A percentile compares a stretch with the other conserved stretches of the same genome.
These are phyloP conservation scores for Moniliella sp. DNA, from an alignment of 1,284 basidiomycete species.

Conservation along the genomic window DNA sequence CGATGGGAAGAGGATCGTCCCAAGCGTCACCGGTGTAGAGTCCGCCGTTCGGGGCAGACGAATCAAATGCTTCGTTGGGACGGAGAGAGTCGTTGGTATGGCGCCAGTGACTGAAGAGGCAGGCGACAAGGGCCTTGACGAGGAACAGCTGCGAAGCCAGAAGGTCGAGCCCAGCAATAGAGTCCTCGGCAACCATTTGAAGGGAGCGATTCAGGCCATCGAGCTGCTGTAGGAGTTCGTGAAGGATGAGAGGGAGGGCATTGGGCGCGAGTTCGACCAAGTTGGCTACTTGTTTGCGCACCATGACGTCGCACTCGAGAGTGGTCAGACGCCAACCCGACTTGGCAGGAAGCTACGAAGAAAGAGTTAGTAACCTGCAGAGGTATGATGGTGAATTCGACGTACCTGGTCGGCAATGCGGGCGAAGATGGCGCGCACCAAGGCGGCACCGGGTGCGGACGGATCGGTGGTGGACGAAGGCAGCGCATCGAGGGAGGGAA, in stretches of 20 bases:
- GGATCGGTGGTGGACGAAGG: too few relatives aligned
- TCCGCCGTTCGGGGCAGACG: too few relatives aligned
- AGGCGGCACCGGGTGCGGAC: too few relatives aligned
- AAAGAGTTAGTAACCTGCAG: too few relatives aligned
- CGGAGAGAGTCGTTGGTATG: too few relatives aligned
- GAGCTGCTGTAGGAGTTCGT: constrained; percentile 15
- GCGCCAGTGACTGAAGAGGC: constrained; percentile 59
- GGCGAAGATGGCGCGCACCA: too few relatives aligned
- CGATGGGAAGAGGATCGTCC: constrained; percentile 54
- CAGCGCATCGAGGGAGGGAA: too few relatives aligned
- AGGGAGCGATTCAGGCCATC: constrained; percentile 9
- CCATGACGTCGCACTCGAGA: constrained; percentile 18
- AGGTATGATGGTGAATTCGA: too few relatives aligned
- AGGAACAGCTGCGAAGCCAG: constrained; percentile 74
- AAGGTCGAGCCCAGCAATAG: constrained; percentile 32
- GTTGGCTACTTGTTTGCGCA: constrained; percentile 16
- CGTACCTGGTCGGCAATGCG: too few relatives aligned
- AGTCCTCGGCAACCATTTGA: constrained; percentile 6
- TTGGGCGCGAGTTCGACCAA: constrained; percentile 18
- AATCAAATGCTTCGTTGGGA: too few relatives aligned
- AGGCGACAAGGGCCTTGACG: constrained; percentile 55
- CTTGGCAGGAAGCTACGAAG: constrained; percentile 12
- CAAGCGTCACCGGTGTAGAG: too few relatives aligned
- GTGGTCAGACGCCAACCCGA: constrained; percentile 13
- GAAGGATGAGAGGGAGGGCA: constrained; percentile 13